Evolutionary conservation across 805 yeast species (phyloP).

Genomic region (Middelhovenomyces tepae): DNA sequence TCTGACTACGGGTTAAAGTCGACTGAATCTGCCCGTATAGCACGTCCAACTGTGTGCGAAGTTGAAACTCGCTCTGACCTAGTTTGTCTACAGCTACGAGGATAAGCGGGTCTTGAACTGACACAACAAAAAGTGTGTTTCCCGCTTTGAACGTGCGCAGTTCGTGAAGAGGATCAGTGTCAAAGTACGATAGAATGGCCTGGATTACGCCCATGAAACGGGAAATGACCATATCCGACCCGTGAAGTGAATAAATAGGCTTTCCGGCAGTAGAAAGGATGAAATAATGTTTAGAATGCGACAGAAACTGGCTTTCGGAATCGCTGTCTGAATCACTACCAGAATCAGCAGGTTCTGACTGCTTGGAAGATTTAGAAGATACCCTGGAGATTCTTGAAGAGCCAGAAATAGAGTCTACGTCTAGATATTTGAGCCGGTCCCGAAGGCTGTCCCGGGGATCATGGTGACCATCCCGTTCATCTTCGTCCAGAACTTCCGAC

Average conservation of each 20-base stretch:
- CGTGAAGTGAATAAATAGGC: constrained; percentile 74
- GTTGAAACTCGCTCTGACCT: constrained; percentile 31
- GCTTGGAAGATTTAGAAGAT: constrained; percentile 1
- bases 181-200: constrained; percentile 66
- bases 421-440: constrained; percentile 9
- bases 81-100: constrained; percentile 51
- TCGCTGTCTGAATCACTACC: constrained; percentile 23
- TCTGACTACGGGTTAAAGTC: constrained; percentile 72
- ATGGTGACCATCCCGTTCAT: constrained; percentile 4
- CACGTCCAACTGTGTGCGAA: constrained; percentile 58
- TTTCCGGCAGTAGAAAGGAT: constrained; percentile 80
- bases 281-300: constrained; percentile 57
- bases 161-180: constrained; percentile 27
- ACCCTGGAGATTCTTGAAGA: background rate
- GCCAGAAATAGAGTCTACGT: background rate
- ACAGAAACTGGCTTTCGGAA: constrained; percentile 27
- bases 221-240: constrained; percentile 55
- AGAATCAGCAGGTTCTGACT: constrained; percentile 21
- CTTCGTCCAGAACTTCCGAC: constrained; percentile 10
- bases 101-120: constrained; percentile 59
- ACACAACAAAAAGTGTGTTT: constrained; percentile 45
- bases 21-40: constrained; percentile 73
- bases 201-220: constrained; percentile 76
- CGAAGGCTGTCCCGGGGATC: constrained; percentile 3
- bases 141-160: constrained; percentile 42